Base-by-base conservation (phyloP, 495 filamentous ascomycete species). In the Hypoxylon fragiforme region DNA sequence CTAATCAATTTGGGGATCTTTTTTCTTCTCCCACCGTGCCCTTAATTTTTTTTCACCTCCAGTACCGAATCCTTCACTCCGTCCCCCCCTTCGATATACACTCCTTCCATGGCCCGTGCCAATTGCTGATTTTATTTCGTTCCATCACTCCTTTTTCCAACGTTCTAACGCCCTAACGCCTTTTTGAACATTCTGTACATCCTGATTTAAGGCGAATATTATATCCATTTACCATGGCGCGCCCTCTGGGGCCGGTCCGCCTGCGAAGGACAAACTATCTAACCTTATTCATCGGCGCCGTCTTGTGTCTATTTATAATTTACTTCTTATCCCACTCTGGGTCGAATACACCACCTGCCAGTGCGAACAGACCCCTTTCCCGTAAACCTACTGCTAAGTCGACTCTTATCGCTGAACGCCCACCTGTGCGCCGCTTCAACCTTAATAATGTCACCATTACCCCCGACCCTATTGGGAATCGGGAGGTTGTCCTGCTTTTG, bases 361-460 rank as follows among this genome's bases (percentile, higher is more conserved):
- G 79, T 59, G 85, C 86, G 21, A 88, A 87, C 36, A 76, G 84
- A 44, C 83, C 90, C 65, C 83, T 82, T 51, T 81, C 92, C 61
- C 94, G 89, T 11, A 91, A 90, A 44, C 91, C 91, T 3, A 88
- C 85, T 13, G 85, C 88, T 38, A 91, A 92, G 71, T 71, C 77
- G 44, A 78, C 74, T 53, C 53, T 81, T 31, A 65, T 80, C 44
- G 65, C 80, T 30, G 81, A 84, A 53, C 82, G 82, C 32, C 91
- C 92, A 14, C 92, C 92, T n/a, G 91, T 98, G 18, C 82, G 89
- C 11, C 94, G 90, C 70, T 98, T 97, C 77, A 81, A 95, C 63
- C 83, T 98, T 63, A 97, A 97, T 75, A 89, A 87, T 69, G 79
- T 97, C 54, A 96, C 92, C 31, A 89, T 86, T 50, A 86, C 91